These are phyloP conservation scores for Diaporthe australafricana DNA, from an alignment of 2,329 filamentous ascomycete species.

Conservation along the genomic window DNA sequence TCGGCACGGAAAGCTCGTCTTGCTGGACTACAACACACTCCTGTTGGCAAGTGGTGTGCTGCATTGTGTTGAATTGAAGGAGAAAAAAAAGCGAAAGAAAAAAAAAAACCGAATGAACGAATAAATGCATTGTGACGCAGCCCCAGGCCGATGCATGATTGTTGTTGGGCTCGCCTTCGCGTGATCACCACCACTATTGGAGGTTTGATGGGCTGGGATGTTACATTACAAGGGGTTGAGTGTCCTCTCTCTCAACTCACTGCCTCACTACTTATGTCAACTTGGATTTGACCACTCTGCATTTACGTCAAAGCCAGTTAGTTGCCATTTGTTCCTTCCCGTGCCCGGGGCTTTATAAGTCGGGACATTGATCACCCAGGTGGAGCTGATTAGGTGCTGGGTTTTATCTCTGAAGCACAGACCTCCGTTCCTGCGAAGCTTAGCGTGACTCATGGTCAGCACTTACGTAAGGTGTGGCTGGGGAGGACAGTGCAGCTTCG, in stretches of 20 bases:
- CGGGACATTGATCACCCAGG: neutral
- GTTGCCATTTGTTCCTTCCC: neutral
- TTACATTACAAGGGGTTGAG: too few species aligned
- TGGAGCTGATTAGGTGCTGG: neutral
- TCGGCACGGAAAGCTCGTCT: neutral
- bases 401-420: too few species aligned
- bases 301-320: neutral
- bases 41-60: neutral
- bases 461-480: too few species aligned
- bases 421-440: too few species aligned
- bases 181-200: constrained; percentile 1
- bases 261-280: too few species aligned
- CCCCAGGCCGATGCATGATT: neutral
- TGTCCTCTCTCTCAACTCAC: too few species aligned
- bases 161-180: constrained; percentile 17
- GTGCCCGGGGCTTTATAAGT: neutral
- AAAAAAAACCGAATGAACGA: neutral
- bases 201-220: neutral
- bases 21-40: neutral
- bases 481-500: too few species aligned
- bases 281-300: neutral
- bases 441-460: too few species aligned
- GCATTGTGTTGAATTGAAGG: neutral
- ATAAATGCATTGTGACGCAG: constrained; percentile 35
- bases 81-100: too few species aligned